Conservation (phyloP, 1,139 yeast species). For the Saccharomyces hybrid region DNA sequence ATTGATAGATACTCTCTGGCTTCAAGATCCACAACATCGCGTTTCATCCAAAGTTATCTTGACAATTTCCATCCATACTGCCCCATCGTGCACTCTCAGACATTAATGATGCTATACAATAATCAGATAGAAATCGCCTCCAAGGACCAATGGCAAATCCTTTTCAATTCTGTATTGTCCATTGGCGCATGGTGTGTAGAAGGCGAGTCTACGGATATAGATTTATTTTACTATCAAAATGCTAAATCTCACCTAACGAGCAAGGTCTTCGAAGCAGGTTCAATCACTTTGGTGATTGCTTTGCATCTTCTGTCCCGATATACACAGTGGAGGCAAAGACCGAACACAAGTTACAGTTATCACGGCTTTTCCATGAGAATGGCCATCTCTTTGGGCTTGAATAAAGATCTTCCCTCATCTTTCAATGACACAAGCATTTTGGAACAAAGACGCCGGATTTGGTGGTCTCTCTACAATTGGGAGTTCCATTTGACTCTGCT, state of each 20-base stretch:
- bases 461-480: conserved; percentile 59
- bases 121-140: conserved; percentile 37
- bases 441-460: conserved; percentile 44
- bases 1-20: conserved; percentile 14
- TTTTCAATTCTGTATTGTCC: conserved; percentile 48
- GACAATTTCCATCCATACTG: conserved; percentile 49
- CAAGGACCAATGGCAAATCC: conserved; percentile 43
- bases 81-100: conserved; percentile 51
- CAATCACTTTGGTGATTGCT: conserved; percentile 45
- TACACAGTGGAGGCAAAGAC: conserved; percentile 54
- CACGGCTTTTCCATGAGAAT: conserved; percentile 58
- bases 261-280: conserved; percentile 47
- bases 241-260: conserved; percentile 39
- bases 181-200: conserved; percentile 56
- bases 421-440: conserved; percentile 12
- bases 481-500: conserved; percentile 61
- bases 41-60: conserved; percentile 42
- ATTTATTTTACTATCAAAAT: conserved; percentile 45
- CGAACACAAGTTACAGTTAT: conserved; percentile 61
- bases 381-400: conserved; percentile 60
- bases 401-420: conserved; percentile 40
- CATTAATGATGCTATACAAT: conserved; percentile 43
- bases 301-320: conserved; percentile 50
- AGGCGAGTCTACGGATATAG: conserved; percentile 45
- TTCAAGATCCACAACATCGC: conserved; percentile 22